Evolutionary conservation across 768 basidiomycete genomes (phyloP), one percentile per base, ranked within the genome.

Genomic region (Leucosporidium creatinivorum): DNA sequence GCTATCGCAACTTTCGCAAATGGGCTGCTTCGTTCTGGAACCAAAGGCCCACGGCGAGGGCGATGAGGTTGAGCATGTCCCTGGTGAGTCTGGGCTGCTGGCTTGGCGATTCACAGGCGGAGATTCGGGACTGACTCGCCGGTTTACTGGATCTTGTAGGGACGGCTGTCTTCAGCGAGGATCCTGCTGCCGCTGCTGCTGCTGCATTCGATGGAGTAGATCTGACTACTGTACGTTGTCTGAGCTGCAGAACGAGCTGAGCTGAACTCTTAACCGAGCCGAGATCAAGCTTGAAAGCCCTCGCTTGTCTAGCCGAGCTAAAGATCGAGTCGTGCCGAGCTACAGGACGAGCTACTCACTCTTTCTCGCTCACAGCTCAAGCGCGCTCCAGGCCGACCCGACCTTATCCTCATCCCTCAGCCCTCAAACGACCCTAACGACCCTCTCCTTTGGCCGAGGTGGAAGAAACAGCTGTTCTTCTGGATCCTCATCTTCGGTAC

Each of bases 321-420:
- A n/a, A n/a, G n/a, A n/a, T n/a, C n/a, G n/a, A n/a, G n/a, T n/a
- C n/a, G n/a, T n/a, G n/a, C n/a, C n/a, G n/a, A n/a, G n/a, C n/a
- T n/a, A n/a, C n/a, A n/a, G n/a, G n/a, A n/a, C n/a, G n/a, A n/a
- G n/a, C n/a, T n/a, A n/a, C n/a, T n/a, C n/a, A n/a, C n/a, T n/a
- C n/a, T n/a, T n/a, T n/a, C n/a, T n/a, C n/a, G n/a, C 39, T 13
- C 15, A 15, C 12, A 26, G 52, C 13, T 54, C 26, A 54, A 54
- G 25, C 52, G 52, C n/a, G 25, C 52, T 6, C 52, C 26, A 3
- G 25, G 25, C 17, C 61, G 72, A 54, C 33, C 61, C 10, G 67
- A 73, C 62, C 68, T 82, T 47, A 80, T 81, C 21, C 78, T 82
- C 49, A 75, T 80, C 62, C 81, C 81, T 39, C 81, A 82, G 57